Conservation (phyloP, 768 basidiomycete genomes). For the Macrolepiota fuliginosa region DNA sequence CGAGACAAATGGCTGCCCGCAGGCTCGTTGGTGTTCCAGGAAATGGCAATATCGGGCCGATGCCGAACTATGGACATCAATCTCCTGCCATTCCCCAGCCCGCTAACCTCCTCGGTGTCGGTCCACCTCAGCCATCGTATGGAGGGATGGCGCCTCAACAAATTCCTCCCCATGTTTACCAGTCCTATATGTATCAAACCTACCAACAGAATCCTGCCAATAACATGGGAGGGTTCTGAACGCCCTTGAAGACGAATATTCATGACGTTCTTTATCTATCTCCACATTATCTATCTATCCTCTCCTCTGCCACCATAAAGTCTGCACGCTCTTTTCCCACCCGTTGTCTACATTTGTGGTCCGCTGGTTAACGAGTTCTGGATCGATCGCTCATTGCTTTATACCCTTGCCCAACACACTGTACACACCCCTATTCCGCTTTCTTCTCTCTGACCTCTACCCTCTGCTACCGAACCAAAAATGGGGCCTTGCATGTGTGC, state of each 20-base stretch:
- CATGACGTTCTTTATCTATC: constrained; percentile 39
- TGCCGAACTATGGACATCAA: constrained; percentile 50
- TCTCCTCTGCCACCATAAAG: constrained; percentile 13
- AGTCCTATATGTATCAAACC: constrained; percentile 82
- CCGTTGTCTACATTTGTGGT: constrained; percentile 24
- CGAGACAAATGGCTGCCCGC: constrained; percentile 45
- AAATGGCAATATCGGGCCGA: constrained; percentile 28
- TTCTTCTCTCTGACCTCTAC: constrained; percentile 23
- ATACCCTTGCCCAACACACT: constrained; percentile 18
- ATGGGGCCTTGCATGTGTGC: constrained; percentile 20
- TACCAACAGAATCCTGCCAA: constrained; percentile 62
- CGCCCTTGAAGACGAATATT: constrained; percentile 33
- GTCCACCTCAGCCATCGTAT: constrained; percentile 64
- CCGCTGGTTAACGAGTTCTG: constrained; percentile 34
- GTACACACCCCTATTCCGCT: constrained; percentile 28
- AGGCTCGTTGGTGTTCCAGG: constrained; percentile 45
- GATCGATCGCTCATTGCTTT: constrained; percentile 15
- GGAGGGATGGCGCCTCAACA: constrained; percentile 55
- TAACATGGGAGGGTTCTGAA: constrained; percentile 73
- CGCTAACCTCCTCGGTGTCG: constrained; percentile 59
- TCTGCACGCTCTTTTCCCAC: constrained; percentile 22
- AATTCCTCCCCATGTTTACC: constrained; percentile 67
- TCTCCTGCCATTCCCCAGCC: constrained; percentile 60
- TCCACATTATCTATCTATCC: constrained; percentile 19
- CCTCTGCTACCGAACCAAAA: constrained; percentile 17